Percentiles rank a stretch among this genome's conserved stretches.
phyloP scores from a whole-genome alignment of 1,284 basidiomycete genomes.

The Cryptococcus sp. region DNA sequence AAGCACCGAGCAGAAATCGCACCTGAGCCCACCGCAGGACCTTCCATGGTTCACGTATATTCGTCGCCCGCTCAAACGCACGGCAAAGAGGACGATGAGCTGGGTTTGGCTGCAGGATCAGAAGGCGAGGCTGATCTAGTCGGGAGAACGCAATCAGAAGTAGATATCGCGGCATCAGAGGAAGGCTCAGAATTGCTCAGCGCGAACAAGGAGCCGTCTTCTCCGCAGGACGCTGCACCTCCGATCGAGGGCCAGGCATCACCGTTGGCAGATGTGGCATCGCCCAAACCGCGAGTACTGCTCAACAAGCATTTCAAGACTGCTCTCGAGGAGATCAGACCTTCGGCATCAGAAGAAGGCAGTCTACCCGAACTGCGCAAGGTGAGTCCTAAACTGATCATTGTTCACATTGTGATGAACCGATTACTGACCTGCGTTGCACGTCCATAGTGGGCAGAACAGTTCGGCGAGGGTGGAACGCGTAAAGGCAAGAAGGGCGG shows the following conservation, averaged over 20 bases:
- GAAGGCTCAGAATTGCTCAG: too few relatives aligned
- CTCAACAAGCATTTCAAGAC: constrained; percentile 67
- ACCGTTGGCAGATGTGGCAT: background rate
- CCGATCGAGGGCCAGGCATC: background rate
- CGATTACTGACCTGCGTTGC: background rate
- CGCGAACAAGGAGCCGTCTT: background rate
- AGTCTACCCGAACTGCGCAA: constrained; percentile 77
- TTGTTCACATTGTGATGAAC: background rate
- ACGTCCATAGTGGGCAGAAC: constrained; percentile 70
- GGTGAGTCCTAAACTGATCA: constrained; percentile 23
- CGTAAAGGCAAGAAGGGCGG: constrained; percentile 49
- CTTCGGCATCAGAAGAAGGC: constrained; percentile 79
- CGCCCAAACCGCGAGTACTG: constrained; percentile 17
- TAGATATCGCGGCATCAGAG: too few relatives aligned
- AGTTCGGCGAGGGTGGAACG: constrained; percentile 71
- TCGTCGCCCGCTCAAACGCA: too few relatives aligned
- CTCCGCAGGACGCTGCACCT: background rate
- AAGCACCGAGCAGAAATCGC: constrained; percentile 6
- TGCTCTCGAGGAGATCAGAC: constrained; percentile 81
- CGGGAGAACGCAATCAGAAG: too few relatives aligned
- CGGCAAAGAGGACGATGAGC: too few relatives aligned
- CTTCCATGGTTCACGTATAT: too few relatives aligned
- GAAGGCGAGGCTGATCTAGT: too few relatives aligned
- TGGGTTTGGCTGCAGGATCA: too few relatives aligned
- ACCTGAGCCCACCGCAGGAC: too few relatives aligned